Base-by-base conservation (phyloP, 805 yeast species). In the Wickerhamiella domercqiae region DNA sequence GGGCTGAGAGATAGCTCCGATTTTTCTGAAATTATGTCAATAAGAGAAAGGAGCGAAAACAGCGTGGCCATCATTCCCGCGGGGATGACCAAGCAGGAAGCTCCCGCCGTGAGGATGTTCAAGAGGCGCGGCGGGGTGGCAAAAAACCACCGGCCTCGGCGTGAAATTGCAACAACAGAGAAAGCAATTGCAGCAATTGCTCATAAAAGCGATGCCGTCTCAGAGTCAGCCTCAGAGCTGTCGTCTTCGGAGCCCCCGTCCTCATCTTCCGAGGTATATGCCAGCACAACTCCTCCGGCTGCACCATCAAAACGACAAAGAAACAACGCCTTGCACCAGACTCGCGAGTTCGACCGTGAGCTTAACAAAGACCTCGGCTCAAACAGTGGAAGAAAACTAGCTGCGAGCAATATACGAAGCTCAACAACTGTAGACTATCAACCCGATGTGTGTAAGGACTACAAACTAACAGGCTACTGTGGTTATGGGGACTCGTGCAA, bases 401-500 rank as follows among this genome's bases (percentile, higher is more conserved):
- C 33, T 16, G 33, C 33, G 21, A 30, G 33, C 21, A 30, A 30
- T 30, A 30, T 30, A 6, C 33, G 33, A 6, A 30, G 33, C 33
- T 36, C 48, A 2, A 40, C 30, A 7, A 62, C 75, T 2, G 67
- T 78, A 28, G 98, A 90, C 52, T 90, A 76, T 52, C 94, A 82
- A 53, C 86, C 93, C 1, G 96, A 90, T 52, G 76, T 90, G 2
- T 90, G 98, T 54, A 90, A 87, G 52, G 97, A 90, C 56, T 90
- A 70, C 56, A 69, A 73, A 41, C 79, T 78, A 47, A 86, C 93
- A 0, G 99, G 98, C 0, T 86, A 74, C 53, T 90, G 98, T 65
- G 96, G 96, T 4, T 90, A 78, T 54, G 99, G 99, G 6, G 98
- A 90, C 49, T 78, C 90, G 25, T 90, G 99, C 62, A 90, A 90